Percentiles rank a stretch among this genome's conserved stretches.
phyloP scores from a whole-genome alignment of 176 grass and related monocot genomes.

The Pharus latifolius region DNA sequence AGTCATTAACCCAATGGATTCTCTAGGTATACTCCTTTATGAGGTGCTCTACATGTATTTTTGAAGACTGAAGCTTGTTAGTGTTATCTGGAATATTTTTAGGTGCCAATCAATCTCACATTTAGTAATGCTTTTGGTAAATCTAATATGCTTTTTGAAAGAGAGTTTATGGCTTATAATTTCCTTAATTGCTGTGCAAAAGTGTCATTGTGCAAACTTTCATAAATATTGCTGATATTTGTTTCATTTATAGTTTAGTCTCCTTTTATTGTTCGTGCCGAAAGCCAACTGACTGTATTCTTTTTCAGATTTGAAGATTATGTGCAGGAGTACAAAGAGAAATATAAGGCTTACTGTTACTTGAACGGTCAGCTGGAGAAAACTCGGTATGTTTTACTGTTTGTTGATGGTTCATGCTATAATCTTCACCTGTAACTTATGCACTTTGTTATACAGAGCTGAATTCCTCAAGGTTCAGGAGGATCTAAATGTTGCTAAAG shows the following conservation, averaged over 20 bases:
- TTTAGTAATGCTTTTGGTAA: background rate
- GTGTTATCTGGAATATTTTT: background rate
- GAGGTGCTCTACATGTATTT: background rate
- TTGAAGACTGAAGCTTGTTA: background rate
- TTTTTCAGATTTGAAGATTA: conserved; percentile 75
- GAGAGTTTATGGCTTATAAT: background rate
- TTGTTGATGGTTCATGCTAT: background rate
- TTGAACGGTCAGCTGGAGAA: conserved; percentile 71
- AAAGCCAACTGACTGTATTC: conserved; percentile 17
- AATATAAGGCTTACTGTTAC: conserved; percentile 57
- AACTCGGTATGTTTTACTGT: conserved; percentile 56
- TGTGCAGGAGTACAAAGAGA: conserved; percentile 80
- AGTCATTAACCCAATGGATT: too few relatives aligned
- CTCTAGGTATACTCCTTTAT: background rate
- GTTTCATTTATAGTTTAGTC: background rate
- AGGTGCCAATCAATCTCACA: background rate
- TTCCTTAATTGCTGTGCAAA: background rate
- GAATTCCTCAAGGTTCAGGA: conserved; percentile 53
- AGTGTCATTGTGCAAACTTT: background rate
- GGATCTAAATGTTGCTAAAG: conserved; percentile 57
- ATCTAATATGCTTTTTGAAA: background rate
- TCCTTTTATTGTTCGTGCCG: background rate
- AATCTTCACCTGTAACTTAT: background rate
- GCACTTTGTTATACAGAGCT: conserved; percentile 26
- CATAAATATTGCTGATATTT: background rate